Base-by-base conservation (phyloP, 2,329 filamentous ascomycete genomes). In the Phaeosphaeria sp. region DNA sequence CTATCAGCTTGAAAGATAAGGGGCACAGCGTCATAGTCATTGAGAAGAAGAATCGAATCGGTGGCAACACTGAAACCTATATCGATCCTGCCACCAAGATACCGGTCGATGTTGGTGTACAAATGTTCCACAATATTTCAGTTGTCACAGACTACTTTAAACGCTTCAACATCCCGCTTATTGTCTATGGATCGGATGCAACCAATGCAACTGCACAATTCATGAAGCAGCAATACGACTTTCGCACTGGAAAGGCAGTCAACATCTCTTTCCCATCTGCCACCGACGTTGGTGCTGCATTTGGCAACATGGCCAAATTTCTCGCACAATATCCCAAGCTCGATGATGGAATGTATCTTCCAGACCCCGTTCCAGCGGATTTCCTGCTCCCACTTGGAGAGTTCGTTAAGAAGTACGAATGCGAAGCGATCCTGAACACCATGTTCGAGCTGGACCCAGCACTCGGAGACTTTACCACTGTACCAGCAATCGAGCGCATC, bases 321-420 rank as follows among this genome's bases (percentile, higher is more conserved):
- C 39, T 42, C 39, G 39, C 39, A 42, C 39, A 42, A 42, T 42
- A 42, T 17, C 39, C 17, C 6, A 20, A 42, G 17, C 17, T 18
- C 39, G 7, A 18, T 17, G 17, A 18, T 20, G 17, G 39, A 10
- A 82, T 80, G 54, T 77, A 82, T 21, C 70, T 83, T 0, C 78
- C 81, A 0, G 64, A 71, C 10, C 77, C 79, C 7, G 73, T 83
- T 0, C 81, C 82, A 0, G 73, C 78, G 27, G 82, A 83, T 43
- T 70, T 86, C 1, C 65, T 81, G 20, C 66, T 83, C 3, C 77
- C 81, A 1, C 85, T 82, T 55, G 77, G 79, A 18, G 74, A 82
- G 3, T 84, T 84, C 54, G 72, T 81, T 13, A 66, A 73, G 33
- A 84, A 85, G 66, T 79, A 84, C 67, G 67, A 73, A n/a, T 67